Conservation (phyloP, 2,329 filamentous ascomycete species). For the Diaporthe citri region DNA sequence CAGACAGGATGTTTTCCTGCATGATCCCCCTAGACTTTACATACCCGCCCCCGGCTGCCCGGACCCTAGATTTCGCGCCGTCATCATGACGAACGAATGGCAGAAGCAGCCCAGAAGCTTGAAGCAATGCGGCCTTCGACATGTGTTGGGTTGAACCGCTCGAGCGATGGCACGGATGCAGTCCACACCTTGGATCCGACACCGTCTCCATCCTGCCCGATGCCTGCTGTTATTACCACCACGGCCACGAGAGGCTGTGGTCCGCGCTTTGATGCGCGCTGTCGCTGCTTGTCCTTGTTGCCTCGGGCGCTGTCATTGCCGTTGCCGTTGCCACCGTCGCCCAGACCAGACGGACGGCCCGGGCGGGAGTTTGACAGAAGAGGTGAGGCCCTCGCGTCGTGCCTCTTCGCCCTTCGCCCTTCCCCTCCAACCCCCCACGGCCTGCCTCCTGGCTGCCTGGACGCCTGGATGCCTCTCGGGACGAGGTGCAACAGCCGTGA, state of each 20-base stretch:
- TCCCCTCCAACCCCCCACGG: not conserved
- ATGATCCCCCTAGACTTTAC: not conserved
- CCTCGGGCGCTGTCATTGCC: slow-evolving; percentile 14
- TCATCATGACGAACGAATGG: slow-evolving; percentile 20
- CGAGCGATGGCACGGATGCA: slow-evolving; percentile 28
- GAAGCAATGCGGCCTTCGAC: slow-evolving; percentile 8
- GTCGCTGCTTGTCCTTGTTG: slow-evolving; percentile 2
- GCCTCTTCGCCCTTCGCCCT: not conserved
- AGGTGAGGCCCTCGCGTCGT: slow-evolving; percentile 5
- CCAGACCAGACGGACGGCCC: slow-evolving; percentile 10
- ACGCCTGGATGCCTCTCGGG: slow-evolving; percentile 14
- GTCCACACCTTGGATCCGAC: slow-evolving; percentile 12
- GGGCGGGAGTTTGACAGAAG: slow-evolving; percentile 15
- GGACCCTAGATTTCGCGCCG: slow-evolving; percentile 25
- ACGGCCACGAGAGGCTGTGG: not conserved
- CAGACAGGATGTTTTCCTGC: slow-evolving; percentile 13
- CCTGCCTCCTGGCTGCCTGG: not conserved
- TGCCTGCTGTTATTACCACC: not conserved
- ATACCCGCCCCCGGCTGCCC: slow-evolving; percentile 16
- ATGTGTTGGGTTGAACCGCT: slow-evolving; percentile 26
- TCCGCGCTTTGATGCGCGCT: slow-evolving; percentile 29
- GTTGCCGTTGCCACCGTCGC: not conserved
- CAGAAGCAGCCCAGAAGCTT: slow-evolving; percentile 18
- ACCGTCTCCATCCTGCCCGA: slow-evolving; percentile 14
- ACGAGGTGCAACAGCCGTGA: slow-evolving; percentile 32